Conservation (phyloP, 805 yeast genomes). For the Cyberlindnera mycetangii region DNA sequence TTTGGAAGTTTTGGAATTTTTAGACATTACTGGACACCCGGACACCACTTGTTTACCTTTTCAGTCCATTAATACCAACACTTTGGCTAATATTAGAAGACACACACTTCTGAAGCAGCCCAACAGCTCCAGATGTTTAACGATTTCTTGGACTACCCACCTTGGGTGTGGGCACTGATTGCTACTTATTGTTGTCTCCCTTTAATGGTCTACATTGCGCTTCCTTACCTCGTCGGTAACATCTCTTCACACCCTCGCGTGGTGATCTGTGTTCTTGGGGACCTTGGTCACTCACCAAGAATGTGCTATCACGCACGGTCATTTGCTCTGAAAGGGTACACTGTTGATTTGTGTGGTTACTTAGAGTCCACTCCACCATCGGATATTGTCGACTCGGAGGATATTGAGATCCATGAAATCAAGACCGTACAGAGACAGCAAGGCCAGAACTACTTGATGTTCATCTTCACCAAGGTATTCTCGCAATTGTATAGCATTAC, state of each 20-base stretch:
- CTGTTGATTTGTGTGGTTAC: constrained; percentile 86
- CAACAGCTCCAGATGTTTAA: not conserved
- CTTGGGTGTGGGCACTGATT: constrained; percentile 45
- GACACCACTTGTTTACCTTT: not conserved
- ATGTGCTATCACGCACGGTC: constrained; percentile 88
- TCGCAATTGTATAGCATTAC: constrained; percentile 50
- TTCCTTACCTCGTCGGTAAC: constrained; percentile 37
- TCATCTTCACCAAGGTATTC: constrained; percentile 57
- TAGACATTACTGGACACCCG: constrained; percentile 3
- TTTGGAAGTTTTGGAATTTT: not conserved
- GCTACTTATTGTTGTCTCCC: constrained; percentile 44
- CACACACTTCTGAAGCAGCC: no score
- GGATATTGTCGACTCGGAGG: constrained; percentile 47
- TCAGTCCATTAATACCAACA: not conserved
- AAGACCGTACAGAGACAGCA: constrained; percentile 36
- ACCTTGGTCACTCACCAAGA: constrained; percentile 91
- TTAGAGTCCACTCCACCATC: constrained; percentile 52
- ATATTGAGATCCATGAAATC: constrained; percentile 50
- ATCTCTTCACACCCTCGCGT: constrained; percentile 48
- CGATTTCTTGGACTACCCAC: constrained; percentile 27
- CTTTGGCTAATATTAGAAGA: no score
- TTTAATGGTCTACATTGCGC: constrained; percentile 28
- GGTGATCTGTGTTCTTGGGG: constrained; percentile 84
- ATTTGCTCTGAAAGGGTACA: constrained; percentile 62
- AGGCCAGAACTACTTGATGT: constrained; percentile 50